Base-by-base conservation (phyloP, 108 stramenopile species). In the Cylindrotheca fusiformis region DNA sequence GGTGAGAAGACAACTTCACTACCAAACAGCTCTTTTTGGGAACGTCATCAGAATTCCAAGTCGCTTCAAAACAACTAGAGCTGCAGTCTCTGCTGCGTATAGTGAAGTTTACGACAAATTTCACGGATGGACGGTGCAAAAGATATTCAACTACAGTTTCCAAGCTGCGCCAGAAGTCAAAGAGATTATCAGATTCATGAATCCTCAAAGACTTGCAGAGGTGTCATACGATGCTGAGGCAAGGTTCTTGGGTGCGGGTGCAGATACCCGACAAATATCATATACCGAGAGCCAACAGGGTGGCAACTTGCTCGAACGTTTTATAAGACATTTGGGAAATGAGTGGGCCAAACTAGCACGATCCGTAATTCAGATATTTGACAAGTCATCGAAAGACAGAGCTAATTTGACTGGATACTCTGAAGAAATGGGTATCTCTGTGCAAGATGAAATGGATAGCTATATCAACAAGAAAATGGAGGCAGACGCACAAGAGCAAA, bases 131-230 rank as follows among this genome's bases (percentile, higher is more conserved):
- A 74, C 84, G 14, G 77, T 85, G 12, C 75, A 84, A 51, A 79
- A 86, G 67, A 90, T 90, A 58, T 82, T 86, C 63, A 82, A 61
- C 32, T 80, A 81, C 56, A 83, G 82, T 24, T 85, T 88, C 57
- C 75, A 83, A 52, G 76, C 87, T 5, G 81, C 87, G 17, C 87
- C 87, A 2, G 68, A 78, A 4, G 62, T 67, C 18, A 67, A 60
- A 25, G 59, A 70, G 2, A 79, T 88, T 25, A 85, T 69, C 59
- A 71, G 72, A 10, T 60, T 55, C 27, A 88, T 88, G 87, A 78
- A 83, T 57, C 78, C 80, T 2, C 46, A 70, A 12, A 55, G 66
- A 20, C 56, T 86, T 12, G 41, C 71, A 21, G 80, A 82, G 60
- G 73, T 78, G 1, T 52, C 56, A 8, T 52, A 76, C 19, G 56